Conservation (phyloP, 306 rosid genomes). For the Oxytropis ochrocephala region DNA sequence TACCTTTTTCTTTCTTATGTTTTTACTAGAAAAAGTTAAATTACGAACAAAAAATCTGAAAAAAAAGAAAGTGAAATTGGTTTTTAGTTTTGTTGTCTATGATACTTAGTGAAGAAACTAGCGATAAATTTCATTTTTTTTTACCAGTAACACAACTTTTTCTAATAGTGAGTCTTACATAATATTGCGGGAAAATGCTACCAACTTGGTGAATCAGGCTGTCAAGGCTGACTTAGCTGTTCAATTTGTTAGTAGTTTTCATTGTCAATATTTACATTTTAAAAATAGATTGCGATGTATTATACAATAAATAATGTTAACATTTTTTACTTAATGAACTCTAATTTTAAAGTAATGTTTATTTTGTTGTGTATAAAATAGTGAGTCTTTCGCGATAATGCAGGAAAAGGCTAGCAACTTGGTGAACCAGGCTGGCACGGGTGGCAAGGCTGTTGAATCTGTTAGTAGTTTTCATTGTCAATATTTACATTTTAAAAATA, state of each 20-base stretch:
- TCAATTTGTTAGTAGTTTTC: slow-evolving; percentile 31
- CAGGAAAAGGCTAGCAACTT: slow-evolving; percentile 54
- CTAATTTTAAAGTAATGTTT: neutral
- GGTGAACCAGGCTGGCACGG: slow-evolving; percentile 39
- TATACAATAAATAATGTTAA: neutral
- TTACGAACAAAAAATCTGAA: too few relatives aligned
- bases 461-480: slow-evolving; percentile 10
- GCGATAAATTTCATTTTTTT: too few relatives aligned
- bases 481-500: neutral
- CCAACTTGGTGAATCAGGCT: slow-evolving; percentile 42
- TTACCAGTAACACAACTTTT: too few relatives aligned
- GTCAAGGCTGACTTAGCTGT: slow-evolving; percentile 28
- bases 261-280: neutral
- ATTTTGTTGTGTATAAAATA: neutral
- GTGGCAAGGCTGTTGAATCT: slow-evolving; percentile 34
- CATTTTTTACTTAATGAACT: neutral
- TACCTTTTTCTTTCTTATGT: too few relatives aligned
- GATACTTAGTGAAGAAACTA: too few relatives aligned
- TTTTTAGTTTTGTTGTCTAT: too few relatives aligned
- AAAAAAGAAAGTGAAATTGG: too few relatives aligned
- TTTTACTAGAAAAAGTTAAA: too few relatives aligned
- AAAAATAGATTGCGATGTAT: neutral
- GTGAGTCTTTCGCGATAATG: neutral
- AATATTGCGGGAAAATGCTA: slow-evolving; percentile 46
- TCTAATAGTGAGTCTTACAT: neutral